A percentile compares a stretch with the other conserved stretches of the same genome.
Conservation (phyloP, 352 stramenopile species). For the Globisporangium spinosum region DNA sequence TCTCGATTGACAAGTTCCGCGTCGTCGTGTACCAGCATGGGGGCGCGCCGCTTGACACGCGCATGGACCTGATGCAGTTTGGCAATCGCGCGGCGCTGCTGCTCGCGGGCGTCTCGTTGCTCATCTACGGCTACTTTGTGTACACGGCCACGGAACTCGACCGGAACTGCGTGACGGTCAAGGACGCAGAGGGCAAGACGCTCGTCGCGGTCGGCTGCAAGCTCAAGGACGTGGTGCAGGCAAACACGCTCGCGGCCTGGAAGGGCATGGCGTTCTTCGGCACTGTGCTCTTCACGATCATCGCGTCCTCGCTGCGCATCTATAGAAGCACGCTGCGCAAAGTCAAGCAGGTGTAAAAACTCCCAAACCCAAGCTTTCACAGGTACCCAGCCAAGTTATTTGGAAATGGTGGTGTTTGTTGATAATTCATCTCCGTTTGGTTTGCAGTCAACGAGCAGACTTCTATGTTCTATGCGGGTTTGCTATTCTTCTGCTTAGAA, state of each 20-base stretch:
- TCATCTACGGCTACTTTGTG: slow-evolving; percentile 59
- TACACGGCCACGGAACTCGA: slow-evolving; percentile 45
- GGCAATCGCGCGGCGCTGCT: slow-evolving; percentile 55
- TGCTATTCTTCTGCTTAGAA: not conserved
- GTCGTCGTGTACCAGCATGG: slow-evolving; percentile 72
- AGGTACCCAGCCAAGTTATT: not conserved
- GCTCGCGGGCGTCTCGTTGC: slow-evolving; percentile 52
- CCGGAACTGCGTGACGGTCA: slow-evolving; percentile 28
- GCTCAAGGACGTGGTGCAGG: slow-evolving; percentile 34
- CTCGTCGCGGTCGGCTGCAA: slow-evolving; percentile 40
- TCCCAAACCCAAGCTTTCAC: not conserved
- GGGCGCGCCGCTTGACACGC: slow-evolving; percentile 43
- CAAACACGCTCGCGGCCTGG: slow-evolving; percentile 39
- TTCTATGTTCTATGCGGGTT: not conserved
- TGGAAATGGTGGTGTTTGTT: not conserved
- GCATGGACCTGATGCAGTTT: slow-evolving; percentile 57
- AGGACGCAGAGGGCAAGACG: slow-evolving; percentile 16
- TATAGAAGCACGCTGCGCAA: slow-evolving; percentile 61
- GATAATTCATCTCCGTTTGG: not conserved
- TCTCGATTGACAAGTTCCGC: slow-evolving; percentile 47
- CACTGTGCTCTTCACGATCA: slow-evolving; percentile 53
- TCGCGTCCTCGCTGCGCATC: slow-evolving; percentile 58
- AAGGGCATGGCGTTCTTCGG: slow-evolving; percentile 55
- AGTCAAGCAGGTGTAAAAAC: slow-evolving; percentile 33
- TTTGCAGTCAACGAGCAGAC: not conserved